These are phyloP conservation scores for Neopestalotiopsis rosae DNA, from an alignment of 2,329 filamentous ascomycete species.

Conservation along the genomic window DNA sequence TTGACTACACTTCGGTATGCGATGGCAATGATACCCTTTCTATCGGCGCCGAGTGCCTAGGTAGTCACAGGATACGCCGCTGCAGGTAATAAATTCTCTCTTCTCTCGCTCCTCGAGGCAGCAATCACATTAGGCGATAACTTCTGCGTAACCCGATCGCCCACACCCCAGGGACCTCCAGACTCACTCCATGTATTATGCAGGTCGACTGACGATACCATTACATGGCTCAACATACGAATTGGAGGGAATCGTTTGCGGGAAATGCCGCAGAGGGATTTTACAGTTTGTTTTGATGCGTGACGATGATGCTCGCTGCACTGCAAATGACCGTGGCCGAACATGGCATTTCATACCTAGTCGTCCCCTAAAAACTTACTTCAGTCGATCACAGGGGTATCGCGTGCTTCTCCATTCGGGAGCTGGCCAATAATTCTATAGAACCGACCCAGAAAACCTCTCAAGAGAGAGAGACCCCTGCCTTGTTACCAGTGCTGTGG, in stretches of 20 bases:
- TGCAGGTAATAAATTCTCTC: background rate
- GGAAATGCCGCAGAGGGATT: background rate
- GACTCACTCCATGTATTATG: background rate
- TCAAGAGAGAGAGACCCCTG: background rate
- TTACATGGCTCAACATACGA: background rate
- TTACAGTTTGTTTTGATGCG: background rate
- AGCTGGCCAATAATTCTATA: background rate
- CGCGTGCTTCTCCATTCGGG: background rate
- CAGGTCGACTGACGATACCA: too few species aligned
- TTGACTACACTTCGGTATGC: background rate
- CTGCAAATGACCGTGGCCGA: background rate
- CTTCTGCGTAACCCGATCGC: constrained; percentile 9
- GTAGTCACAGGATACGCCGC: background rate
- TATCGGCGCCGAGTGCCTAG: background rate
- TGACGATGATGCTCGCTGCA: background rate
- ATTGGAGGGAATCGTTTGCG: background rate
- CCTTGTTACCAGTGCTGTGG: background rate
- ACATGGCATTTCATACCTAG: background rate
- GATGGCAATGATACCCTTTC: background rate
- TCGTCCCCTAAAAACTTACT: background rate
- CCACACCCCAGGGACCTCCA: background rate
- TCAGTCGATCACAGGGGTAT: background rate
- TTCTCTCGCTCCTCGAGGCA: background rate
- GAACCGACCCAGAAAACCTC: background rate
- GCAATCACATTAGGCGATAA: background rate